These are phyloP conservation scores for Mortierella claussenii DNA, from an alignment of 192 early-diverging fungal species.

Conservation along the genomic window DNA sequence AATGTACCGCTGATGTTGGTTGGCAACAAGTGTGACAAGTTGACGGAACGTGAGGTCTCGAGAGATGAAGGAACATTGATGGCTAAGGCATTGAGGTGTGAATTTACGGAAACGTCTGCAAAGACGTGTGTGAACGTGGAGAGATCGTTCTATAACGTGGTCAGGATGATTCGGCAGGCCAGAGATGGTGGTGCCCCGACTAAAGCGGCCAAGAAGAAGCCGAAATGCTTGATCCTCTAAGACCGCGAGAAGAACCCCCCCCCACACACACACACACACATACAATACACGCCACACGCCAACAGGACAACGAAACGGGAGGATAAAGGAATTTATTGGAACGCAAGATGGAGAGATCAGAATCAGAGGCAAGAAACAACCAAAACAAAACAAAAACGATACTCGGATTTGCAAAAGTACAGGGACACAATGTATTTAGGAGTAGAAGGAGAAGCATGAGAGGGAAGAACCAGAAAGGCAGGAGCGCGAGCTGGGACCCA, in stretches of 20 bases:
- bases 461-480: no score
- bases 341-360: no score
- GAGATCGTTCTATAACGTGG: conserved; percentile 84
- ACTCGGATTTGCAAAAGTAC: no score
- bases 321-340: no score
- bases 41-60: conserved; percentile 86
- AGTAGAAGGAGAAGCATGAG: no score
- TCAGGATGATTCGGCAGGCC: conserved; percentile 79
- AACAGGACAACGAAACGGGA: no score
- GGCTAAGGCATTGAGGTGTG: conserved; percentile 78
- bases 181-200: conserved; percentile 58
- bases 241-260: neutral
- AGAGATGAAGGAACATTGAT: conserved; percentile 83
- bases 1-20: conserved; percentile 89
- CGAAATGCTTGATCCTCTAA: conserved; percentile 47
- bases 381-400: no score
- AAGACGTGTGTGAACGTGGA: conserved; percentile 94
- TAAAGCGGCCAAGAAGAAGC: conserved; percentile 32
- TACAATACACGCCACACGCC: no score
- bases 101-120: conserved; percentile 91
- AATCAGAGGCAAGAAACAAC: no score
- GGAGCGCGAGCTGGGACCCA: no score
- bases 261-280: conserved; percentile 1
- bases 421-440: no score
- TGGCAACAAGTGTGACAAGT: conserved; percentile 93